These are phyloP conservation scores for Poterioochromonas sp. DNA, from an alignment of 352 stramenopile species.

Conservation along the genomic window DNA sequence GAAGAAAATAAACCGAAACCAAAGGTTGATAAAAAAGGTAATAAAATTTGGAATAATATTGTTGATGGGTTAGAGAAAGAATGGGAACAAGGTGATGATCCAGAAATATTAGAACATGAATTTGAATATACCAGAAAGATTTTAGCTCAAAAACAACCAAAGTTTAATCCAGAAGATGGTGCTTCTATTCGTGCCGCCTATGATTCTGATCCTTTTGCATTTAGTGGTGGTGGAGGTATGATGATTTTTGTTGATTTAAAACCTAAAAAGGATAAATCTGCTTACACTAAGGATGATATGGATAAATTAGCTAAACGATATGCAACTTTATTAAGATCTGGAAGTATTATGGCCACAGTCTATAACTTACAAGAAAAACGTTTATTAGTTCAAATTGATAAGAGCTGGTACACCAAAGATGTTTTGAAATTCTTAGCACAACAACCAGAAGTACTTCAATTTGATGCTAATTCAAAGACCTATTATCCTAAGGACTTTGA, in stretches of 20 bases:
- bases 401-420: neutral
- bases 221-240: conserved; percentile 4
- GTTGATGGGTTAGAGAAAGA: neutral
- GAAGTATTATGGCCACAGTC: neutral
- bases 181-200: neutral
- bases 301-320: neutral
- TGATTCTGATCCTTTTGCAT: neutral
- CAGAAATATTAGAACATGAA: neutral
- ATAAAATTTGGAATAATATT: conserved; percentile 5
- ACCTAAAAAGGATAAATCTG: neutral
- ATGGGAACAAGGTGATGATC: neutral
- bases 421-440: neutral
- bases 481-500: neutral
- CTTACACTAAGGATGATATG: conserved; percentile 5
- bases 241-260: conserved; percentile 15
- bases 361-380: neutral
- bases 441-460: neutral
- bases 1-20: neutral
- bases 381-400: neutral
- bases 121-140: conserved; percentile 6
- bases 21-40: neutral
- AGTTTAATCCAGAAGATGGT: neutral
- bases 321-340: neutral
- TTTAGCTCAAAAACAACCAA: neutral
- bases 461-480: conserved; percentile 5